phyloP scores from a whole-genome alignment of 805 yeast species.

The Yamadazyma phyllophila region DNA sequence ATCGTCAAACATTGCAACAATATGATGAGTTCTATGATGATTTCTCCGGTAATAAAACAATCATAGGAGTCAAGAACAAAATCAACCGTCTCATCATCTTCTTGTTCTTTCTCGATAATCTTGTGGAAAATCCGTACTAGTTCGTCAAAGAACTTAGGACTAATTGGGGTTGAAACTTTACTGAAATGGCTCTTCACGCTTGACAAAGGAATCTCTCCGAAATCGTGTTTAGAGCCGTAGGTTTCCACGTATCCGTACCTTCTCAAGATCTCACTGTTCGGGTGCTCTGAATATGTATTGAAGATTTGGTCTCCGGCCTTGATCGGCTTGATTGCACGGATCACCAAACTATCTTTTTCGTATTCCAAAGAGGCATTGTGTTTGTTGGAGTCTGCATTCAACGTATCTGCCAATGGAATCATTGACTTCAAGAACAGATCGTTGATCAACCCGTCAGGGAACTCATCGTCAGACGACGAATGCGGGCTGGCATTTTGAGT shows the following conservation, averaged over 20 bases:
- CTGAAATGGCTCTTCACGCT: slow-evolving; percentile 39
- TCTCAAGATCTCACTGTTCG: slow-evolving; percentile 86
- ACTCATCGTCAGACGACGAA: slow-evolving; percentile 13
- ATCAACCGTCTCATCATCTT: slow-evolving; percentile 42
- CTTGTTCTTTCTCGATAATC: slow-evolving; percentile 27
- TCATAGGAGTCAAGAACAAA: slow-evolving; percentile 58
- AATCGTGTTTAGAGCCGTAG: slow-evolving; percentile 70
- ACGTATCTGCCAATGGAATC: slow-evolving; percentile 91
- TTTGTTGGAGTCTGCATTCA: slow-evolving; percentile 78
- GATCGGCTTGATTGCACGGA: slow-evolving; percentile 67
- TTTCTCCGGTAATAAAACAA: slow-evolving; percentile 54
- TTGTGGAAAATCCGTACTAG: slow-evolving; percentile 28
- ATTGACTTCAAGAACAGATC: slow-evolving; percentile 64
- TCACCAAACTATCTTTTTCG: slow-evolving; percentile 50
- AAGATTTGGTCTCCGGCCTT: slow-evolving; percentile 69
- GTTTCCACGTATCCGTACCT: slow-evolving; percentile 88
- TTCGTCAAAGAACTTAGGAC: slow-evolving; percentile 30
- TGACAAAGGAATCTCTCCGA: slow-evolving; percentile 66
- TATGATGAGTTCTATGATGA: slow-evolving; percentile 56
- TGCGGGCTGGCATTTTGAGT: neutral
- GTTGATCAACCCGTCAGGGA: slow-evolving; percentile 12
- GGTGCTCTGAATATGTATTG: slow-evolving; percentile 87
- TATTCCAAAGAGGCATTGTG: slow-evolving; percentile 73
- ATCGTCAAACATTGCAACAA: slow-evolving; percentile 52
- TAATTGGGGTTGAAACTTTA: slow-evolving; percentile 5